Percentiles rank a stretch among this genome's conserved stretches.
These are phyloP conservation scores for Phytopythium delawarense DNA, from an alignment of 352 stramenopile genomes.

Conservation along the genomic window DNA sequence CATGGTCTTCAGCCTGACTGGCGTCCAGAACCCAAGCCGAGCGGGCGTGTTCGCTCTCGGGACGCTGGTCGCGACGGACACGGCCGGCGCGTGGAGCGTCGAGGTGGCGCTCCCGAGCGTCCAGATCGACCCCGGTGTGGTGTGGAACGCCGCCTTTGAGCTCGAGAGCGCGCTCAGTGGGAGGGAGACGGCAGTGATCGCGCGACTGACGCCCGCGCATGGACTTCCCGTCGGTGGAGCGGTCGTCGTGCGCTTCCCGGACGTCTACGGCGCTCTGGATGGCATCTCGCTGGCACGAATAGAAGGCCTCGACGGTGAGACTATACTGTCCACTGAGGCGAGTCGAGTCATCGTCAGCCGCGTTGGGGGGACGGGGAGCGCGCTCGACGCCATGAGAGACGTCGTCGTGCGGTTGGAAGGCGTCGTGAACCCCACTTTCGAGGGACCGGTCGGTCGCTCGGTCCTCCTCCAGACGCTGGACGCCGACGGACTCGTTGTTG, in stretches of 20 bases:
- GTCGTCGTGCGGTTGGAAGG: constrained; percentile 25
- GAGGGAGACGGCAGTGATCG: constrained; percentile 21
- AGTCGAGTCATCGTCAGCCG: constrained; percentile 24
- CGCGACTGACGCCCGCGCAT: constrained; percentile 28
- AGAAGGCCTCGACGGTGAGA: constrained; percentile 22
- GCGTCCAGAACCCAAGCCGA: constrained; percentile 22
- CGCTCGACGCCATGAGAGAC: constrained; percentile 14
- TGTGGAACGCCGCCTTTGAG: constrained; percentile 19
- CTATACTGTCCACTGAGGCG: constrained; percentile 12
- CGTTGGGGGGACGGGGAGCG: constrained; percentile 12
- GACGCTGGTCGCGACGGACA: constrained; percentile 20
- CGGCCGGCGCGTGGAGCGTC: constrained; percentile 3
- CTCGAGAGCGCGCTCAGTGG: constrained; percentile 36
- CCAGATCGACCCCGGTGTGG: constrained; percentile 26
- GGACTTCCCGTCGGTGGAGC: constrained; percentile 31
- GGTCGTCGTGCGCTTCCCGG: constrained; percentile 44
- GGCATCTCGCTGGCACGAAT: constrained; percentile 17
- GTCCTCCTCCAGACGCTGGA: constrained; percentile 55
- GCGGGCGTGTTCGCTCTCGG: constrained; percentile 22
- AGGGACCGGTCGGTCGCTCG: constrained; percentile 42
- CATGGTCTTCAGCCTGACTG: constrained; percentile 19
- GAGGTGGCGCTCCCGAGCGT: constrained; percentile 17
- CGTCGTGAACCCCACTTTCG: constrained; percentile 41
- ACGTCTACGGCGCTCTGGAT: constrained; percentile 31
- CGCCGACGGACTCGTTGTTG: constrained; percentile 29